phyloP scores from a whole-genome alignment of 2,329 filamentous ascomycete species.

The Teratosphaeria zuluensis region DNA sequence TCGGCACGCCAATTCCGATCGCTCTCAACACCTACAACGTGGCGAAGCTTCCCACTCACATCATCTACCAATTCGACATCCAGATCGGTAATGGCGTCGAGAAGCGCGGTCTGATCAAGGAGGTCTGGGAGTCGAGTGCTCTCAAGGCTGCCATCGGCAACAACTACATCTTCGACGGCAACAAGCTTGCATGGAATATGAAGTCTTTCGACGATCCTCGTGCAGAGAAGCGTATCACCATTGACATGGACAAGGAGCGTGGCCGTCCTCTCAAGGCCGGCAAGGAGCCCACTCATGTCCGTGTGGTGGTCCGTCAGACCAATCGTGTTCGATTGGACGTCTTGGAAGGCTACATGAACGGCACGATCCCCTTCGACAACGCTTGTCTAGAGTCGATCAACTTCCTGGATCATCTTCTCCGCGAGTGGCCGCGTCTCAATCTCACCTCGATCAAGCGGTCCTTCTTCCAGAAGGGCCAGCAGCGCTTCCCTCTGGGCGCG shows the following conservation, averaged over 20 bases:
- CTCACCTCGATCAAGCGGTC: constrained; percentile 69
- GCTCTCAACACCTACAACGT: constrained; percentile 70
- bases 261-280: constrained; percentile 30
- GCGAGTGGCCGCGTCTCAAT: constrained; percentile 61
- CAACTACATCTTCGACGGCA: constrained; percentile 70
- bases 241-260: constrained; percentile 65
- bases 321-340: constrained; percentile 58
- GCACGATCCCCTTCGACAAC: constrained; percentile 52
- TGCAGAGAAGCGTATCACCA: constrained; percentile 34
- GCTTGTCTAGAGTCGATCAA: constrained; percentile 71
- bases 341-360: constrained; percentile 56
- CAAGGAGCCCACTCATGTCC: constrained; percentile 41
- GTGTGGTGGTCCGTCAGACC: constrained; percentile 54
- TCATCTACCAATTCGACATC: constrained; percentile 74
- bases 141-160: constrained; percentile 48
- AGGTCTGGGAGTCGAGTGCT: constrained; percentile 60
- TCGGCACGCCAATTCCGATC: constrained; percentile 31
- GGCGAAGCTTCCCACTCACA: constrained; percentile 45
- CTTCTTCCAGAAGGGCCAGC: constrained; percentile 58
- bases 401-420: constrained; percentile 82
- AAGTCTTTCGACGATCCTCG: constrained; percentile 10
- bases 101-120: constrained; percentile 59
- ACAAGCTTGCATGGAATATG: constrained; percentile 72
- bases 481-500: constrained; percentile 46
- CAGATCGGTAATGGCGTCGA: constrained; percentile 52